Percentiles rank a stretch among this genome's conserved stretches.
These are phyloP conservation scores for Fomitiporia mediterranea DNA, from an alignment of 1,284 basidiomycete species.

Conservation along the genomic window DNA sequence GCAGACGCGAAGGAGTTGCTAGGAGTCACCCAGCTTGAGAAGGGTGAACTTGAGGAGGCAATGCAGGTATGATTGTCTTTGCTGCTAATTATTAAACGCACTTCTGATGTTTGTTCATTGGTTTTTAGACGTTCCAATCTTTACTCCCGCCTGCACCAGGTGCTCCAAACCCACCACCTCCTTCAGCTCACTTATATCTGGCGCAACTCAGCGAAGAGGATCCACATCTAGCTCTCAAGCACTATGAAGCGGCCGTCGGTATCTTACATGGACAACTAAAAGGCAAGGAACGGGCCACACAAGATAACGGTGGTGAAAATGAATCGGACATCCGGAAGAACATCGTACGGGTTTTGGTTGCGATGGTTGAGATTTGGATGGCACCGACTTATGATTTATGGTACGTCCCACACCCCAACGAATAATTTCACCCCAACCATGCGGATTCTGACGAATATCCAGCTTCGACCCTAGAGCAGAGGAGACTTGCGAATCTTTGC, in stretches of 20 bases:
- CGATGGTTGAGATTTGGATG: slow-evolving; percentile 97
- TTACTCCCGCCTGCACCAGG: slow-evolving; percentile 56
- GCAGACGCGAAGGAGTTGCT: slow-evolving; percentile 76
- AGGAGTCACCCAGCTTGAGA: slow-evolving; percentile 74
- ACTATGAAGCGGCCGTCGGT: slow-evolving; percentile 80
- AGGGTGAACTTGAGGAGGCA: slow-evolving; percentile 71
- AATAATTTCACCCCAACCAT: not conserved
- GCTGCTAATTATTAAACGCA: not conserved
- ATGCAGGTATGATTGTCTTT: slow-evolving; percentile 49
- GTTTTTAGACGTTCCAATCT: slow-evolving; percentile 56
- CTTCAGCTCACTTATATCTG: slow-evolving; percentile 86
- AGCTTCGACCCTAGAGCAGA: slow-evolving; percentile 82
- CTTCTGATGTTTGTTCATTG: not conserved
- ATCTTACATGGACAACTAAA: slow-evolving; percentile 69
- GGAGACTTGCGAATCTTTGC: slow-evolving; percentile 74
- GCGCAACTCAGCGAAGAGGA: slow-evolving; percentile 81
- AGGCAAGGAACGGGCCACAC: slow-evolving; percentile 56
- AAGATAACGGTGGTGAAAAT: slow-evolving; percentile 37
- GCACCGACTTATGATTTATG: slow-evolving; percentile 85
- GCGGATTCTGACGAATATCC: not conserved
- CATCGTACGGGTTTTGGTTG: slow-evolving; percentile 80
- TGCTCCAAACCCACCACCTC: slow-evolving; percentile 58
- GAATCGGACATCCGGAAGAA: slow-evolving; percentile 66
- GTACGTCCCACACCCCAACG: slow-evolving; percentile 39
- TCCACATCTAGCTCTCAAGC: slow-evolving; percentile 69